Conservation (phyloP, 2,329 filamentous ascomycete genomes). For the Zelopaecilomyces penicillatus region DNA sequence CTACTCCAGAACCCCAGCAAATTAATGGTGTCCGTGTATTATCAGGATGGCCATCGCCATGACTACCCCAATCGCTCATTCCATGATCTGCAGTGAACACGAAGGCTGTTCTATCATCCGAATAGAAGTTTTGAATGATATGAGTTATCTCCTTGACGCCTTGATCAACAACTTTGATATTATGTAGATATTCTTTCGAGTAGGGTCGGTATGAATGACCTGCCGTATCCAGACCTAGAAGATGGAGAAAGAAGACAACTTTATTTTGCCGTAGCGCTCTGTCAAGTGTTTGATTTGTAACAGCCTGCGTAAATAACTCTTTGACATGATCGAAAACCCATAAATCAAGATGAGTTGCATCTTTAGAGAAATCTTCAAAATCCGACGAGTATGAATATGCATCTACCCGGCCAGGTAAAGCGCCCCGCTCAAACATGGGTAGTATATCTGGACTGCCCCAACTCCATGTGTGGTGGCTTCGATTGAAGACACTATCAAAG, state of each 20-base stretch:
- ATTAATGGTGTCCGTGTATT: slow-evolving; percentile 93
- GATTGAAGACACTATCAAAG: slow-evolving; percentile 98
- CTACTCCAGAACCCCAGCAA: slow-evolving; percentile 86
- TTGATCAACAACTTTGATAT: slow-evolving; percentile 88
- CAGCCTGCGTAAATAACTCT: slow-evolving; percentile 72
- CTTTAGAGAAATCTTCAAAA: slow-evolving; percentile 79
- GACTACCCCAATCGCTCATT: slow-evolving; percentile 99
- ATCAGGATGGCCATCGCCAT: slow-evolving; percentile 94
- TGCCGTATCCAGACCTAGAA: slow-evolving; percentile 84
- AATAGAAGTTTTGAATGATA: slow-evolving; percentile 79
- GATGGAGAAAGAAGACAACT: slow-evolving; percentile 87
- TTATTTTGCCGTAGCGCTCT: slow-evolving; percentile 71
- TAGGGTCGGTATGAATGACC: slow-evolving; percentile 85
- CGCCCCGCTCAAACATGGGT: slow-evolving; percentile 94
- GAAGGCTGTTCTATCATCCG: slow-evolving; percentile 78
- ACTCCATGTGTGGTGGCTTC: slow-evolving; percentile 94
- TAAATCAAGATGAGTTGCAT: slow-evolving; percentile 72
- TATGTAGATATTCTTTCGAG: slow-evolving; percentile 88
- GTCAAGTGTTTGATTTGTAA: slow-evolving; percentile 66
- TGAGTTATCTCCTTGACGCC: slow-evolving; percentile 79
- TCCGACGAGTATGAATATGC: slow-evolving; percentile 78
- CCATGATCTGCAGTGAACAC: slow-evolving; percentile 97
- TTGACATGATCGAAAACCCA: slow-evolving; percentile 98
- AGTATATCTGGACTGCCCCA: slow-evolving; percentile 98
- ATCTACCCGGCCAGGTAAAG: slow-evolving; percentile 77